phyloP scores from a whole-genome alignment of 345 rosid genomes.

The Clausena lansium region DNA sequence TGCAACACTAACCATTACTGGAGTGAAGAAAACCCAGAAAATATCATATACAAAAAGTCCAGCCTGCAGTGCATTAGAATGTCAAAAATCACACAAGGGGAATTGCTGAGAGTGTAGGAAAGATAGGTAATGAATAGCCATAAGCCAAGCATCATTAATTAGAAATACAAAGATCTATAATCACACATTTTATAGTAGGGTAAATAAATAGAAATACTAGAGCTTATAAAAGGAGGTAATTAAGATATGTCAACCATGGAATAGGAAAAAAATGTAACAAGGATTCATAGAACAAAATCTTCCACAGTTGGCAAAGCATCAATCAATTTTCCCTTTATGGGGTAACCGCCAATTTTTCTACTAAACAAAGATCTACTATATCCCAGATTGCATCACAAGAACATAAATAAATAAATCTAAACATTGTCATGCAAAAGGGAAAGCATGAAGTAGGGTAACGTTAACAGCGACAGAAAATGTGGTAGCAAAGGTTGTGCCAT shows the following conservation, averaged over 20 bases:
- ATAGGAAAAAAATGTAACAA: background rate
- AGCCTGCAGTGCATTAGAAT: slow-evolving; percentile 45
- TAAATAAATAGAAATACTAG: background rate
- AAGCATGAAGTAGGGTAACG: too few relatives aligned
- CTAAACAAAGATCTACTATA: background rate
- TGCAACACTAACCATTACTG: slow-evolving; percentile 98
- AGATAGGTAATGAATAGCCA: background rate
- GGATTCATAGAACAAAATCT: background rate
- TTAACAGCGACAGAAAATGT: background rate
- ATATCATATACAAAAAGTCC: slow-evolving; percentile 96
- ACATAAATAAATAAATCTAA: background rate
- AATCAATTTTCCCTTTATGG: background rate
- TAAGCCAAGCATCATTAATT: background rate
- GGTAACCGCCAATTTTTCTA: background rate
- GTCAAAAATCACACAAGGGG: background rate
- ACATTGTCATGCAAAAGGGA: background rate
- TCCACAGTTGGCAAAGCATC: too few relatives aligned
- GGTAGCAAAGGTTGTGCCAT: background rate
- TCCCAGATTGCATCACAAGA: background rate
- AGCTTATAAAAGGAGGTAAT: background rate
- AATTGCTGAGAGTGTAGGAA: too few relatives aligned
- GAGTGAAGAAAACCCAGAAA: slow-evolving; percentile 99
- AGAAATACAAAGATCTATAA: background rate
- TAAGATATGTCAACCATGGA: background rate
- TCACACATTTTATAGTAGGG: background rate